These are phyloP conservation scores for Spizellomyces sp. DNA, from an alignment of 192 early-diverging fungal genomes.

Conservation along the genomic window DNA sequence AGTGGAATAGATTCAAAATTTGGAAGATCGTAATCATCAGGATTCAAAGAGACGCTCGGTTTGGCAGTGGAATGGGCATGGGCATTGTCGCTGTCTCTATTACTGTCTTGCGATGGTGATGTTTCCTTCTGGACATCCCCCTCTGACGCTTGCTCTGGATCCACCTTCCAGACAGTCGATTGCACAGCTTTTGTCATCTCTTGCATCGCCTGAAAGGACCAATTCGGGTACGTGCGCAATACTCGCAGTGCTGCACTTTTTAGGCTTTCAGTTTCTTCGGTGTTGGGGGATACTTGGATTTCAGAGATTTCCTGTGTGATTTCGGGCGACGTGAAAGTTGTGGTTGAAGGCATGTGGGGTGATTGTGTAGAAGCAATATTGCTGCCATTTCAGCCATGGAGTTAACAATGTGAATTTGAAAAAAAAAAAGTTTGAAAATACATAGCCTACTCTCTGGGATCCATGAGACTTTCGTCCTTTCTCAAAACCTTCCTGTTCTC, in stretches of 20 bases:
- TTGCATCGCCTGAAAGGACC: background rate
- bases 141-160: background rate
- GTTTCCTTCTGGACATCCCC: background rate
- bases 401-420: no score
- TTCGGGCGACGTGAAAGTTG: no score
- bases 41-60: background rate
- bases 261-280: no score
- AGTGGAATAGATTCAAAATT: background rate
- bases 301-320: no score
- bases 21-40: background rate
- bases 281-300: no score
- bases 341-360: no score
- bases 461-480: no score
- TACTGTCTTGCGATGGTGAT: background rate
- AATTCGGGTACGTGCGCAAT: background rate
- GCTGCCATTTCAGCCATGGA: no score
- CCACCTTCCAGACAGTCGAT: background rate
- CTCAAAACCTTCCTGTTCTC: no score
- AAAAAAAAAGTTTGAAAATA: no score
- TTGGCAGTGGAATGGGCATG: background rate
- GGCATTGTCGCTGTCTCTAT: background rate
- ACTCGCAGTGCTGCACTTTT: background rate
- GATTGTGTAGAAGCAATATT: no score
- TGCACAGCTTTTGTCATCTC: conserved; percentile 1
- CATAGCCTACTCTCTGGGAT: no score